Conservation (phyloP, 768 basidiomycete genomes). For the Omphalotus guepiniiformis region DNA sequence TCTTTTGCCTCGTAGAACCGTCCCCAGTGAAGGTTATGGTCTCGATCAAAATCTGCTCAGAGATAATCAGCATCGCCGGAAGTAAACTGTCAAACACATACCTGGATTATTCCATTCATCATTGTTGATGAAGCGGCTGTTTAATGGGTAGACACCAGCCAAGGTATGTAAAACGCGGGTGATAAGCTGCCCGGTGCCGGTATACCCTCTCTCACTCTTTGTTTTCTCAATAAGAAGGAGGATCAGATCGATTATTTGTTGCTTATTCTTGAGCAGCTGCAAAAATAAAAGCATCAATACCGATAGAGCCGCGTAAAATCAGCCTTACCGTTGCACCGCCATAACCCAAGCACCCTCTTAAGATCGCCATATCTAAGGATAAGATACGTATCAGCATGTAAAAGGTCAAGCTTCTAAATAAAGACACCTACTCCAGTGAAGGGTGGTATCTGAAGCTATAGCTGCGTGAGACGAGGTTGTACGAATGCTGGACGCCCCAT, state of each 20-base stretch:
- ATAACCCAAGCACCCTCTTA: constrained; percentile 78
- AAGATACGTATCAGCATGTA: constrained; percentile 3
- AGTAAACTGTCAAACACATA: constrained; percentile 26
- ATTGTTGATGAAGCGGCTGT: constrained; percentile 76
- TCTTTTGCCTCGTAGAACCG: constrained; percentile 72
- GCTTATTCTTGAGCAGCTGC: constrained; percentile 68
- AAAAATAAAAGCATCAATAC: constrained; percentile 5
- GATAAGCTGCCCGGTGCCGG: constrained; percentile 72
- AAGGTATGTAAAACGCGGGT: constrained; percentile 72
- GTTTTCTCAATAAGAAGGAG: constrained; percentile 69
- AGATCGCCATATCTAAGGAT: constrained; percentile 65
- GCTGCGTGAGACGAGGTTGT: constrained; percentile 74
- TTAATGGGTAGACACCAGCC: constrained; percentile 69
- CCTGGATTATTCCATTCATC: constrained; percentile 77
- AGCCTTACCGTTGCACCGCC: constrained; percentile 57
- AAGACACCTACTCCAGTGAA: constrained; percentile 80
- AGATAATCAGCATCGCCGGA: constrained; percentile 7
- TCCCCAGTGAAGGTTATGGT: constrained; percentile 76
- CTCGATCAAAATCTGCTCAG: constrained; percentile 52
- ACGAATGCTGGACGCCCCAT: constrained; percentile 83
- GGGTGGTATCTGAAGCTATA: constrained; percentile 78
- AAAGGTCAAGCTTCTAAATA: not conserved
- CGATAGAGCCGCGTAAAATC: not conserved
- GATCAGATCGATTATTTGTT: constrained; percentile 59
- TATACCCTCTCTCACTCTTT: constrained; percentile 86